Base-by-base conservation (phyloP, 495 filamentous ascomycete genomes). In the Podospora fimiseda region DNA sequence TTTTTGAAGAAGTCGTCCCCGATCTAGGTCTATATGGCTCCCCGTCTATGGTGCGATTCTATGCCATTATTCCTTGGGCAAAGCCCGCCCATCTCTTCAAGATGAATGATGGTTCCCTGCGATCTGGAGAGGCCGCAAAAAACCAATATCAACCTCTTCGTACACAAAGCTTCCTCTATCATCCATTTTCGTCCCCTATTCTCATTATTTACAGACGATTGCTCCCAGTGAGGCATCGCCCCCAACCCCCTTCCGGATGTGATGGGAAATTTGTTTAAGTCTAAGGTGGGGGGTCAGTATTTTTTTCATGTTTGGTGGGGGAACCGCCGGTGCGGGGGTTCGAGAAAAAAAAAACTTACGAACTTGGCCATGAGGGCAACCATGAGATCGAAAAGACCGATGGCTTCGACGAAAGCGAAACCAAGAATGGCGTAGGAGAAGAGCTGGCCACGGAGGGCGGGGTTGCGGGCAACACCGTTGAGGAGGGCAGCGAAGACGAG, bases 401-500 rank as follows among this genome's bases (percentile, higher is more conserved):
- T 93, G 78, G 88, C 88, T 73, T 93, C 88, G 70, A 89, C 88
- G 83, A 93, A 93, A 65, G 88, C 88, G 73, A 93, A 93, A 75
- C 88, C 88, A 67, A 93, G 76, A 85, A 93, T 90, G 80, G 88
- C 88, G 77, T 93, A 90, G 57, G 85, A 83, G 86, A 93, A 93
- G 62, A 93, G 86, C 79, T 91, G 87, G 66, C 86, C 87, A 74
- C 87, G 84, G 79, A 93, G 84, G 62, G 83, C 83, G 62, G 87
- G 87, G 86, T 93, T 93, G 77, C 88, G 87, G 74, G 88, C 87
- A 62, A 89, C 86, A 71, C 80, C 82, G 71, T 83, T 80, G 65
- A 93, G 80, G 71, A 93, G 86, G 63, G 87, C 80, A 64, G 83
- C 87, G 83, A 93, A 93, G 70, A 93, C 88, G 70, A 87, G 80